These are phyloP conservation scores for Termitomyces sp. DNA, from an alignment of 768 basidiomycete genomes.

Conservation along the genomic window DNA sequence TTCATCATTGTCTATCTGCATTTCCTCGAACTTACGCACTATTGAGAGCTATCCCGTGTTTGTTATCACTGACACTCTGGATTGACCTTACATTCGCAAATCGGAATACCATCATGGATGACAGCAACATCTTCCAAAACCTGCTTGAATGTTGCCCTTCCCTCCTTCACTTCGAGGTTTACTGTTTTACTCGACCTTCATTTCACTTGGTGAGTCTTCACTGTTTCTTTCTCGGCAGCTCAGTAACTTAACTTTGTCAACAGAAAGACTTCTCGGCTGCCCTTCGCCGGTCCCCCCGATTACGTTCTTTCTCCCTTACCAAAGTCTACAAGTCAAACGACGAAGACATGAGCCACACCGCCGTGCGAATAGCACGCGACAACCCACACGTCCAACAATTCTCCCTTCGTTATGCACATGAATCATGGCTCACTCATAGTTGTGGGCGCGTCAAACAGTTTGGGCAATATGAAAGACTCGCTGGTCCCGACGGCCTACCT, in stretches of 20 bases:
- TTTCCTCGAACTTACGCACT: conserved; percentile 29
- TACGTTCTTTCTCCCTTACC: conserved; percentile 31
- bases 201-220: conserved; percentile 28
- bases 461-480: conserved; percentile 25
- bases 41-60: conserved; percentile 23
- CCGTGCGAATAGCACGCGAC: conserved; percentile 25
- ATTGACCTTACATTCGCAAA: conserved; percentile 32
- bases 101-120: conserved; percentile 23
- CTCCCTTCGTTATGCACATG: conserved; percentile 28
- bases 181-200: conserved; percentile 33
- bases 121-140: conserved; percentile 24
- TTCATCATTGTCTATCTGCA: conserved; percentile 29
- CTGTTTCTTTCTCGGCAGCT: background rate
- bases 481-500: conserved; percentile 12
- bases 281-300: conserved; percentile 22
- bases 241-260: background rate
- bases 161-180: conserved; percentile 28
- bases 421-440: conserved; percentile 32
- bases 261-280: conserved; percentile 31
- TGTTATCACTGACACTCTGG: conserved; percentile 29
- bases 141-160: conserved; percentile 27
- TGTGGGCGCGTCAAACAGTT: conserved; percentile 28
- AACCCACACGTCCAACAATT: conserved; percentile 30
- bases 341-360: conserved; percentile 28
- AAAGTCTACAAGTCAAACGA: conserved; percentile 33